Percentiles rank a stretch among this genome's conserved stretches.
phyloP scores from a whole-genome alignment of 2,329 filamentous ascomycete genomes.

The Pleomassaria siparia region DNA sequence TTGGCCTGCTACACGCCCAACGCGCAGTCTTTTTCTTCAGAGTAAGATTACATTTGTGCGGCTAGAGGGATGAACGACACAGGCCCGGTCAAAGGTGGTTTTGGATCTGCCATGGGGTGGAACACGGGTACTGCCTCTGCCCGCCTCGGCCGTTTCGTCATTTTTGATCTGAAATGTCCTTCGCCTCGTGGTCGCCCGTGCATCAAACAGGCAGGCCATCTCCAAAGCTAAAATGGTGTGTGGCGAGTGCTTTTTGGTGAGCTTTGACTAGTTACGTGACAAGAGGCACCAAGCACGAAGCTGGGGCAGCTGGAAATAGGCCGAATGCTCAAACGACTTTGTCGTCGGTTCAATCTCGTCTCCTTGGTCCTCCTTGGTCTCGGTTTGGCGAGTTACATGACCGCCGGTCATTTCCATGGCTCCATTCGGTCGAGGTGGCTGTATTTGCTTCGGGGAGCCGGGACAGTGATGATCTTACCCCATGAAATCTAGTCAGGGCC shows the following conservation, averaged over 20 bases:
- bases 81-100: constrained; percentile 2
- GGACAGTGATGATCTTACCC: constrained; percentile 1
- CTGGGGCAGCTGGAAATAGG: neutral
- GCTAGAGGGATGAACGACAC: neutral
- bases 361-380: neutral
- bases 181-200: neutral
- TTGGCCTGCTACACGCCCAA: neutral
- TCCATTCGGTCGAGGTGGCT: neutral
- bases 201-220: neutral
- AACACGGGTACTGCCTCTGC: neutral
- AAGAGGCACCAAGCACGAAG: neutral
- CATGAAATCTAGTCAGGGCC: neutral
- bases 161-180: neutral
- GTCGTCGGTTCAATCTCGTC: neutral
- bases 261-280: neutral
- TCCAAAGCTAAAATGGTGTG: neutral
- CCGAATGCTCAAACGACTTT: neutral
- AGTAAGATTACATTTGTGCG: neutral
- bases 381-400: neutral
- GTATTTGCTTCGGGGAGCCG: constrained; percentile 2
- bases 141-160: constrained; percentile 2
- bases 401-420: neutral
- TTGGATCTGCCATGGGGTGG: neutral
- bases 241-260: neutral
- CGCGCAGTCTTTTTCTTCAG: neutral